phyloP scores from a whole-genome alignment of 129 eudicot species.

The Ambrosia trifida region DNA sequence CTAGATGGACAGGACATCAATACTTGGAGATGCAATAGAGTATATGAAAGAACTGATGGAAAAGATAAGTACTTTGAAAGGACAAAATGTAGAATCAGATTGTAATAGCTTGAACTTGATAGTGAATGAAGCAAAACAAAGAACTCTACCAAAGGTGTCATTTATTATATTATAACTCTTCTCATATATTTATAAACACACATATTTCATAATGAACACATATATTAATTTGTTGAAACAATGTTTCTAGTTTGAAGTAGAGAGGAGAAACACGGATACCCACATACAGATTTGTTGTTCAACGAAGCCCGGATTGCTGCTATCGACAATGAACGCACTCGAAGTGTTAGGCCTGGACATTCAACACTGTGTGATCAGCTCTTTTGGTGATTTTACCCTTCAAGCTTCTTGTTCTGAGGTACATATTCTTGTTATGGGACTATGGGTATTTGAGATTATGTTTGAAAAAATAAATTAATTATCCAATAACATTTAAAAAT shows the following conservation, averaged over 20 bases:
- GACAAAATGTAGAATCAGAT: constrained; percentile 27
- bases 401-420: constrained; percentile 89
- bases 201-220: neutral
- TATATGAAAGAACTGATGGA: constrained; percentile 70
- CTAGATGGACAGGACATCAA: constrained; percentile 90
- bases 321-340: constrained; percentile 59
- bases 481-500: neutral
- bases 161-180: neutral
- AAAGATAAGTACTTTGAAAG: constrained; percentile 46
- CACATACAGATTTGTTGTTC: constrained; percentile 61
- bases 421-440: neutral
- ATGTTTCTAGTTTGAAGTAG: constrained; percentile 59
- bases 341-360: constrained; percentile 73
- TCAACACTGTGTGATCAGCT: constrained; percentile 76
- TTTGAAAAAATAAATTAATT: neutral
- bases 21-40: constrained; percentile 79
- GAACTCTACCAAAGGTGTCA: constrained; percentile 64
- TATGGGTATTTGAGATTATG: neutral
- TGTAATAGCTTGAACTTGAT: constrained; percentile 34
- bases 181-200: neutral
- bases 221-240: neutral
- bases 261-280: constrained; percentile 55
- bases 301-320: constrained; percentile 62
- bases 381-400: constrained; percentile 64
- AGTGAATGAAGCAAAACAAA: constrained; percentile 37